Evolutionary conservation across 768 basidiomycete genomes (phyloP).

Genomic region (Pulveroboletus ravenelii): DNA sequence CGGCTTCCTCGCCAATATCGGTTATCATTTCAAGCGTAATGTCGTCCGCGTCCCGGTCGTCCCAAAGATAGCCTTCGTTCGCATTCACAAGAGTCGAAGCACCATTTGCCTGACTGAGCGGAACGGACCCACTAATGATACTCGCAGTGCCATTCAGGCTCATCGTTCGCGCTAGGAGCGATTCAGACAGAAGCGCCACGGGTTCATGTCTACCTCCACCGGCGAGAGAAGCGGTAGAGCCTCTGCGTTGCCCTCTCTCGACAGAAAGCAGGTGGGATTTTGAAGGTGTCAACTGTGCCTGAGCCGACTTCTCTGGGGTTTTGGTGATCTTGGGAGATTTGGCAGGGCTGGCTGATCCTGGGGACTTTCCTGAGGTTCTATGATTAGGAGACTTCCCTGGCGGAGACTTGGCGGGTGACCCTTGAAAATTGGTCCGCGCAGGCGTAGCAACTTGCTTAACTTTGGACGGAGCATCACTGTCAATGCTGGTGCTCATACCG

Average conservation of each 20-base stretch:
- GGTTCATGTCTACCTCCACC: constrained; percentile 17
- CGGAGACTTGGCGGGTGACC: constrained; percentile 12
- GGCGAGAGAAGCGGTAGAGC: constrained; percentile 14
- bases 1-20: constrained; percentile 48
- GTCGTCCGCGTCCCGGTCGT: constrained; percentile 47
- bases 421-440: constrained; percentile 10
- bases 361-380: constrained; percentile 20
- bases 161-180: constrained; percentile 9
- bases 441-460: constrained; percentile 14
- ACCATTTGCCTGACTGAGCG: constrained; percentile 22
- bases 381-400: constrained; percentile 17
- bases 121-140: constrained; percentile 15
- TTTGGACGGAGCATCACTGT: neutral
- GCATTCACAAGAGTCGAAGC: constrained; percentile 18
- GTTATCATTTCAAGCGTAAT: constrained; percentile 74
- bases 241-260: constrained; percentile 19
- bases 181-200: constrained; percentile 16
- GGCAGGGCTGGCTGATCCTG: constrained; percentile 16
- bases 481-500: constrained; percentile 16
- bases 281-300: constrained; percentile 18
- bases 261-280: constrained; percentile 13
- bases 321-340: constrained; percentile 21
- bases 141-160: constrained; percentile 15
- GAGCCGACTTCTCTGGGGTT: constrained; percentile 21
- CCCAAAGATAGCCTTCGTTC: constrained; percentile 23